A percentile compares a stretch with the other conserved stretches of the same genome.
Evolutionary conservation across 805 yeast species (phyloP).

Genomic region (Metschnikowia cubensis): DNA sequence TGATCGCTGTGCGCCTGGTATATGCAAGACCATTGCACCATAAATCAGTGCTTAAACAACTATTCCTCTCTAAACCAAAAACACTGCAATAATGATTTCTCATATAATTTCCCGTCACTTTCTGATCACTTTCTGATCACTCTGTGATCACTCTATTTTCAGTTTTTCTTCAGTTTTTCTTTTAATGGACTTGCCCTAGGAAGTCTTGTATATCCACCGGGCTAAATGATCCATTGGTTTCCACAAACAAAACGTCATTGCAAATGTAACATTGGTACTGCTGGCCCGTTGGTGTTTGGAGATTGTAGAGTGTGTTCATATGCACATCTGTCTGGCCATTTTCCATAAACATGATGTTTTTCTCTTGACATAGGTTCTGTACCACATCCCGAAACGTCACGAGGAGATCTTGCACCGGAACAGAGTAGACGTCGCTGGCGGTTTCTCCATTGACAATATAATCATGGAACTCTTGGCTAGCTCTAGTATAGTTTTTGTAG

Average conservation of each 20-base stretch:
- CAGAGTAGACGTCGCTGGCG: constrained; percentile 25
- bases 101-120: too few relatives aligned
- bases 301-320: constrained; percentile 42
- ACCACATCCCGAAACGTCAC: constrained; percentile 64
- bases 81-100: too few relatives aligned
- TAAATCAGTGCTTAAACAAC: too few relatives aligned
- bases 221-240: constrained; percentile 29
- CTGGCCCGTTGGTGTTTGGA: constrained; percentile 32
- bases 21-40: background rate
- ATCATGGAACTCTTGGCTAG: background rate
- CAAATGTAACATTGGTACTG: constrained; percentile 48
- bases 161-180: too few relatives aligned
- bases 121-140: too few relatives aligned
- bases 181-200: background rate
- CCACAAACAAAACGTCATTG: constrained; percentile 63
- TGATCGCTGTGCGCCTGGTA: background rate
- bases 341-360: constrained; percentile 43
- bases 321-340: constrained; percentile 22
- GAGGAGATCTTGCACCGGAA: constrained; percentile 41
- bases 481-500: background rate
- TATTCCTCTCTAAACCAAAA: too few relatives aligned
- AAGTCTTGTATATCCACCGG: constrained; percentile 30
- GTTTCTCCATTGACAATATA: background rate
- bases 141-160: too few relatives aligned
- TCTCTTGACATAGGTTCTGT: constrained; percentile 51